phyloP scores from a whole-genome alignment of 1,284 basidiomycete genomes.

The Inonotus hispidus region DNA sequence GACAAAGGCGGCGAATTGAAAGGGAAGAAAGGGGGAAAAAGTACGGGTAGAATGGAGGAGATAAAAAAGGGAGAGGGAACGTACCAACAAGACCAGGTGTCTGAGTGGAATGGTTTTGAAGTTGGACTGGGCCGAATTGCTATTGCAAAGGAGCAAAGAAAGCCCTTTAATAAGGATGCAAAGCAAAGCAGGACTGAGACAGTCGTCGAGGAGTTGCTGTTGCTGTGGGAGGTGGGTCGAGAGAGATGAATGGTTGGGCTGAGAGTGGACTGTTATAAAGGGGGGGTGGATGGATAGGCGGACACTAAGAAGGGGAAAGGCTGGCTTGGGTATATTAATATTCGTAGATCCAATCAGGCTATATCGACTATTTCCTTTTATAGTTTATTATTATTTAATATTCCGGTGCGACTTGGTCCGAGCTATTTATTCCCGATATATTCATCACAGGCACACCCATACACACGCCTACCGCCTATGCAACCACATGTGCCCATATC shows the following conservation, averaged over 20 bases:
- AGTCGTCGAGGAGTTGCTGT: too few relatives aligned
- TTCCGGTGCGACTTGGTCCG: conserved; percentile 1
- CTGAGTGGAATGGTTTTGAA: neutral
- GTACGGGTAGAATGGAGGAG: neutral
- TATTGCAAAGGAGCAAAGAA: neutral
- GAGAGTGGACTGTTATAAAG: too few relatives aligned
- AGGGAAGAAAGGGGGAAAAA: neutral
- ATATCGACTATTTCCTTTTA: neutral
- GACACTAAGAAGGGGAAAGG: too few relatives aligned
- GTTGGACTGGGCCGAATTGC: neutral
- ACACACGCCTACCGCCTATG: neutral
- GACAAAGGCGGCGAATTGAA: neutral
- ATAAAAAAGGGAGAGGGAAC: neutral
- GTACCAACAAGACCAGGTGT: neutral
- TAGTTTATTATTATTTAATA: neutral
- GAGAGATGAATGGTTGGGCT: neutral
- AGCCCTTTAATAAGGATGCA: too few relatives aligned
- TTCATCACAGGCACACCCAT: neutral
- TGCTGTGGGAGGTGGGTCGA: neutral
- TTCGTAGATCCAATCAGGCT: neutral
- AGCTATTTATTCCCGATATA: neutral
- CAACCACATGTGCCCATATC: too few relatives aligned
- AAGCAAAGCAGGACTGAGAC: too few relatives aligned
- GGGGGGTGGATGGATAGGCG: neutral
- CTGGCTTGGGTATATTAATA: too few relatives aligned